These are phyloP conservation scores for Cucumis cinereus DNA, from an alignment of 306 rosid genomes.

Conservation along the genomic window DNA sequence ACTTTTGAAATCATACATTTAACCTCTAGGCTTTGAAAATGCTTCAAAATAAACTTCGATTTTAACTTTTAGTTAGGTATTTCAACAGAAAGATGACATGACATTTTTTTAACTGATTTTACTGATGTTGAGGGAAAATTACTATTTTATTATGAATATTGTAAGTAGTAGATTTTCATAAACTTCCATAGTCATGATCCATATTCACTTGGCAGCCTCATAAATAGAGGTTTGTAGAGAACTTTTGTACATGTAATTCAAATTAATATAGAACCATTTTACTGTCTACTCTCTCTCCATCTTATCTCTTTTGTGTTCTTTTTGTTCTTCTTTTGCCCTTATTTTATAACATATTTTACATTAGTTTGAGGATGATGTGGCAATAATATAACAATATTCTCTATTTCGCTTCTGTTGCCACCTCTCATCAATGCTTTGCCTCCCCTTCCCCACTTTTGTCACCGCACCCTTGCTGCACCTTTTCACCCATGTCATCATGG, in stretches of 20 bases:
- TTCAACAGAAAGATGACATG: neutral
- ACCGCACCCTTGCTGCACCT: neutral
- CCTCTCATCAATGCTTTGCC: neutral
- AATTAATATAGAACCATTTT: no score
- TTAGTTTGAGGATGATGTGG: neutral
- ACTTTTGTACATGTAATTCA: no score
- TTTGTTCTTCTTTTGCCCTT: no score
- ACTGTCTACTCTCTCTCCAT: no score
- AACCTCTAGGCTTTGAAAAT: neutral
- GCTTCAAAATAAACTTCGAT: neutral
- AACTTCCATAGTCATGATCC: no score
- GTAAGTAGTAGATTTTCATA: no score
- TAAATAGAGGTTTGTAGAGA: no score
- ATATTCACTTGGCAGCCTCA: no score
- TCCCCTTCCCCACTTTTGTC: neutral
- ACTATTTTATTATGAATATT: no score
- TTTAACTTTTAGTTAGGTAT: neutral
- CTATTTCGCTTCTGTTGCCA: neutral
- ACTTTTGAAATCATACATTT: neutral
- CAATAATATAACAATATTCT: neutral
- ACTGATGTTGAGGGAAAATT: neutral
- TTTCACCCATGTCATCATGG: neutral
- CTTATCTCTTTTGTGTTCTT: no score
- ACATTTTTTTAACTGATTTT: neutral
- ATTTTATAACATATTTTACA: no score